Base-by-base conservation (phyloP, 106 monocot species). In the Dendrobium nobile region DNA sequence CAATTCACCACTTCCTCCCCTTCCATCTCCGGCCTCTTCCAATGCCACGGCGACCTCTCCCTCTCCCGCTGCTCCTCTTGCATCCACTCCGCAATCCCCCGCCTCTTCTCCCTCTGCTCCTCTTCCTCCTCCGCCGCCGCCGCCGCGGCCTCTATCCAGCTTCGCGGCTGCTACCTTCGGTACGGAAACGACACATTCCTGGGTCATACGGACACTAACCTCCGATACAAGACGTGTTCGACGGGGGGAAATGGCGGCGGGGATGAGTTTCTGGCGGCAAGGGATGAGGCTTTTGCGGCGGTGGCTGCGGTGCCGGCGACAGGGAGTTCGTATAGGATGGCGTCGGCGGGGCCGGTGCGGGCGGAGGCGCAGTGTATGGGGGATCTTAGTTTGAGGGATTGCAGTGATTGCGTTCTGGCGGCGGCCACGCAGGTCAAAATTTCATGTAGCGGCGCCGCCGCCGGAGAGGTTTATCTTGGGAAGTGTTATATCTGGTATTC, bases 31-130 rank as follows among this genome's bases (percentile, higher is more conserved):
- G 94, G 92, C 67, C 72, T 94, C 84, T 89, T 78, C 88, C 97
- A 97, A 84, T 97, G 97, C 92, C 86, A 89, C 26, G 89, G 90
- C n/a, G 94, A 92, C 81, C 87, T 94, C 77, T 20, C 90, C 28
- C 5, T 80, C 78, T 31, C 90, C 78, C 73, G 56, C 80, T 97
- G 97, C 81, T 41, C 79, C 59, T 77, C 85, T 72, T 97, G 97
- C 84, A 78, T 96, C 82, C 84, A 83, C 27, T 77, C 87, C 37
- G 88, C 90, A 61, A 58, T 94, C 44, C 75, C 85, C 72, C 86
- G 85, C 26, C 84, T 94, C 80, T 77, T 85, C 70, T 22, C 85
- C 19, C 79, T 92, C 85, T 93, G 93, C 88, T 72, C 88, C 43
- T 86, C 80, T 65, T 51, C 13, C 16, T 77, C 92, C 84, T 97